phyloP scores from a whole-genome alignment of 164 flowering plant genomes.

The Sedum album region DNA sequence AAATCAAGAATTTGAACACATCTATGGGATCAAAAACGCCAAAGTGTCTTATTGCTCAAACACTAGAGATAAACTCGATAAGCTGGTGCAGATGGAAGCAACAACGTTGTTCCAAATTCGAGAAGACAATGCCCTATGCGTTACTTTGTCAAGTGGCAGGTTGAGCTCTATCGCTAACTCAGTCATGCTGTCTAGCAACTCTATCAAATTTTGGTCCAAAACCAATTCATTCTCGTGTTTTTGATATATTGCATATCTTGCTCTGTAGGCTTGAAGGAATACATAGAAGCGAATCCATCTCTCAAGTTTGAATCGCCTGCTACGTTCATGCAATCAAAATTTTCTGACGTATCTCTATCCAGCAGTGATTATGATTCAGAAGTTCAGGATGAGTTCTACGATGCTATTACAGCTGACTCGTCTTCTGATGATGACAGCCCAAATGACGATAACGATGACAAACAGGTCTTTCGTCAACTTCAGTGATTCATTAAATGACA shows the following conservation, averaged over 20 bases:
- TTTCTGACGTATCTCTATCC: constrained; percentile 30
- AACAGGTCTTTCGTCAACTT: constrained; percentile 27
- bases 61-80: constrained; percentile 55
- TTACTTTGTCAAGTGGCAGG: constrained; percentile 90
- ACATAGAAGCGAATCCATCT: constrained; percentile 71
- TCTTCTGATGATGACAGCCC: constrained; percentile 61
- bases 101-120: constrained; percentile 50
- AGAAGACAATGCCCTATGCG: constrained; percentile 66
- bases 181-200: not conserved
- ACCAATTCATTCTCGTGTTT: not conserved
- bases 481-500: not conserved
- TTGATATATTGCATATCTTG: not conserved
- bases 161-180: not conserved
- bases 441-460: constrained; percentile 39
- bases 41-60: constrained; percentile 72
- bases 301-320: constrained; percentile 32
- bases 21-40: constrained; percentile 31
- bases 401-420: constrained; percentile 65
- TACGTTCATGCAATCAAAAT: constrained; percentile 36
- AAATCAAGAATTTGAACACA: constrained; percentile 55
- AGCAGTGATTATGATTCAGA: constrained; percentile 41
- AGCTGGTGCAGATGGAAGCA: constrained; percentile 76
- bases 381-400: constrained; percentile 68
- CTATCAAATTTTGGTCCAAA: not conserved
- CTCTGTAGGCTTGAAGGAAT: constrained; percentile 74